A percentile compares a stretch with the other conserved stretches of the same genome.
phyloP scores from a whole-genome alignment of 306 rosid species.

The Corylus americana region DNA sequence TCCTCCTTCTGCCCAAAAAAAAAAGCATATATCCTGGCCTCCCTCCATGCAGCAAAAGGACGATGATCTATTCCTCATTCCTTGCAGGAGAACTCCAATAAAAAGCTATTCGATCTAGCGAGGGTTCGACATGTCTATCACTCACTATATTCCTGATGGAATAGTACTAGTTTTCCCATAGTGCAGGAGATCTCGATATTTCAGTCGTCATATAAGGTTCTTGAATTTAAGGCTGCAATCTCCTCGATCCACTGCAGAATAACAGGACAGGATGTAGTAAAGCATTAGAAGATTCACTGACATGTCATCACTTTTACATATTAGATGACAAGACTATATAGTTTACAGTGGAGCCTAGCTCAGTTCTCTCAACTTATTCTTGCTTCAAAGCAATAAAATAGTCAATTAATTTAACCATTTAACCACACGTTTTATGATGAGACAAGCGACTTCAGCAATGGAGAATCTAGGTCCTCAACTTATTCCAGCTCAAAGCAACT shows the following conservation, averaged over 20 bases:
- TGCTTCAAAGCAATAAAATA: background rate
- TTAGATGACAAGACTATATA: no score
- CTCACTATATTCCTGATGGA: conserved; percentile 93
- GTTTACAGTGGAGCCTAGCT: background rate
- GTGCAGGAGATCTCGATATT: conserved; percentile 74
- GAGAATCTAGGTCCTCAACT: background rate
- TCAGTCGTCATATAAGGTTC: conserved; percentile 89
- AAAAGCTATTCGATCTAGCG: background rate
- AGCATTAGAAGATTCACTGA: conserved; percentile 14
- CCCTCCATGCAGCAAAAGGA: background rate
- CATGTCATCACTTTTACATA: no score
- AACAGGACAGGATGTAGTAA: conserved; percentile 1
- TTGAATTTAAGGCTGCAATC: conserved; percentile 93
- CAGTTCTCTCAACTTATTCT: background rate
- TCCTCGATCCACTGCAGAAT: conserved; percentile 87
- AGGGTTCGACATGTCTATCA: conserved; percentile 33
- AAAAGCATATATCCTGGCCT: background rate
- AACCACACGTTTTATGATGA: background rate
- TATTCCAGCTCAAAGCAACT: no score
- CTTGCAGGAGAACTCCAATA: conserved; percentile 3
- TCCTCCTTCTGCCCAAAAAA: background rate
- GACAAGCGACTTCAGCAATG: background rate
- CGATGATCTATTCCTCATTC: conserved; percentile 1
- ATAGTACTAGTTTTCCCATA: conserved; percentile 74
- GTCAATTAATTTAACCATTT: background rate